Base-by-base conservation (phyloP, 805 yeast genomes). In the Komagataella pseudopastoris region DNA sequence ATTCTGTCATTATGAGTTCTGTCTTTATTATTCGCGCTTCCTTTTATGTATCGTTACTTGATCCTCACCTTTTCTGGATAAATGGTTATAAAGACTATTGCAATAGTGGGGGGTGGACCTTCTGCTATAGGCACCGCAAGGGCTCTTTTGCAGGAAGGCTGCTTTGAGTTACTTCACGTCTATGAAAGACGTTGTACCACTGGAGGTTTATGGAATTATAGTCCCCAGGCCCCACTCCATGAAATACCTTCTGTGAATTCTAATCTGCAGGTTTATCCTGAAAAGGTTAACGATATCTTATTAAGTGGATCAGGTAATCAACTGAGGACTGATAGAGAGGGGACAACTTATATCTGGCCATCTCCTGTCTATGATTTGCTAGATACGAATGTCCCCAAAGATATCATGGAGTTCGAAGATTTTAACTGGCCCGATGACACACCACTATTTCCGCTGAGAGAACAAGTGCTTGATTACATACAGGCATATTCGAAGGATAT, bases 161-260 rank as follows among this genome's bases (percentile, higher is more conserved):
- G 66, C 3, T 75, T 76, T 55, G 66, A 71, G 39, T 59, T 63
- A 47, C 70, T 86, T 49, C 77, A 75, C 23, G 70, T 84, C 4
- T 85, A 73, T 59, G 95, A 86, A 56, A 69, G 75, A 48, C 72
- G 85, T 54, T 56, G 67, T 6, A 62, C 64, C n/a, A 61, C 76
- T n/a, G 96, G 95, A 12, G 96, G 96, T 0, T 67, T 87, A 6
- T 88, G 96, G 96, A 76, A 80, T 60, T 83, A 77, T 59, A 55
- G 49, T 16, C 54, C 52, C 45, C 39, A 30, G 12, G 39, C 39
- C 3, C 46, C 53, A 2, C 51, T 51, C 23, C 50, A 53, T 20
- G 55, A 54, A 52, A 56, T 67, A 57, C 67, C 70, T 58, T 54
- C 71, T 2, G 56, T 55, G n/a, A 59, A 63, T 43, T 64, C 70